A percentile compares a stretch with the other conserved stretches of the same genome.
These are phyloP conservation scores for Fusarium tricinctum DNA, from an alignment of 2,329 filamentous ascomycete species.

Conservation along the genomic window DNA sequence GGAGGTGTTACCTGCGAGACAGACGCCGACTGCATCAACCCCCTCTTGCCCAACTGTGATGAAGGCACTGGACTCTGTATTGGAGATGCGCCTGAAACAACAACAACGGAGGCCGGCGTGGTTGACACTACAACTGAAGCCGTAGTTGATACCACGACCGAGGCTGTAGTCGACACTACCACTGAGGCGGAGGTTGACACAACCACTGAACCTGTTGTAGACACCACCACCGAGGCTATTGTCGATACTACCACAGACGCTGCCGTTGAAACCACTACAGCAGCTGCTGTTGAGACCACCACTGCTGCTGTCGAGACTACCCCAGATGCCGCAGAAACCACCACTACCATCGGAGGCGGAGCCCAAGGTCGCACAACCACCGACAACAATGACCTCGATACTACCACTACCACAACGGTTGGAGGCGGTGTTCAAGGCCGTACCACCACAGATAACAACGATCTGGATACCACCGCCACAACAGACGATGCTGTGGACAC, in stretches of 20 bases:
- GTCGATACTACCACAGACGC: no score
- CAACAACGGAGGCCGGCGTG: background rate
- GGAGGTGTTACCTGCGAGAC: no score
- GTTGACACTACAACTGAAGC: background rate
- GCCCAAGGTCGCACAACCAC: background rate
- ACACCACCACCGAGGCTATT: background rate
- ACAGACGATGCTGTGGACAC: no score
- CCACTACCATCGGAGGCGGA: background rate
- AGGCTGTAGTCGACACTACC: background rate
- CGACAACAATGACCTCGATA: background rate
- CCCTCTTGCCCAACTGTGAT: no score
- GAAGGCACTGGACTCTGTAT: no score
- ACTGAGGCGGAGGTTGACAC: background rate
- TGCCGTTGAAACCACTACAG: background rate
- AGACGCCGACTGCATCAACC: no score
- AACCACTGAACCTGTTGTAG: background rate
- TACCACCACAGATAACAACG: background rate
- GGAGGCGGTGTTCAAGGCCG: background rate
- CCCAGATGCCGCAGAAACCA: background rate
- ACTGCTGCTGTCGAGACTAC: background rate
- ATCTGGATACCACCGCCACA: background rate
- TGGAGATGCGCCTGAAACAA: background rate
- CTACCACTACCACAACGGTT: background rate
- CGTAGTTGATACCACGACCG: background rate
- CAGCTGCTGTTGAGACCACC: background rate